Evolutionary conservation across 345 rosid genomes (phyloP).

Genomic region (Mallotus nudiflorus): DNA sequence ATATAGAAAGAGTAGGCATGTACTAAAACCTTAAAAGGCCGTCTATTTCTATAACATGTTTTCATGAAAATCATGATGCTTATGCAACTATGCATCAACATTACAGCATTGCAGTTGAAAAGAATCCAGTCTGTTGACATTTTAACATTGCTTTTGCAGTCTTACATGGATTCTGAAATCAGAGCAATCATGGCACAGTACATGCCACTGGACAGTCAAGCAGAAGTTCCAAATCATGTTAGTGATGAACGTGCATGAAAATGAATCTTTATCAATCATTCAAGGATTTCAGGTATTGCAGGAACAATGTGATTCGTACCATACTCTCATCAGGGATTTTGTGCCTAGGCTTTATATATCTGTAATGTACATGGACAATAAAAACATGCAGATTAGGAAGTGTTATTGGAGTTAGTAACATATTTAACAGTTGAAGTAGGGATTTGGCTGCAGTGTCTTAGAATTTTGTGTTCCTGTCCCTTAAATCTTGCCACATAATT

Average conservation of each 20-base stretch:
- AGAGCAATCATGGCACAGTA: constrained; percentile 98
- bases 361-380: constrained; percentile 29
- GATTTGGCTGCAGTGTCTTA: constrained; percentile 24
- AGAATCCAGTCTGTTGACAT: not conserved
- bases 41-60: not conserved
- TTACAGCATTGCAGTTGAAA: not conserved
- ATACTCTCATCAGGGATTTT: constrained; percentile 16
- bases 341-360: constrained; percentile 13
- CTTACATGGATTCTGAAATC: constrained; percentile 97
- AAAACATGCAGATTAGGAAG: constrained; percentile 27
- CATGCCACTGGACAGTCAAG: constrained; percentile 93
- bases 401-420: constrained; percentile 22
- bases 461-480: constrained; percentile 5
- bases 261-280: not conserved
- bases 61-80: not conserved
- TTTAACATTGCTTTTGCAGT: constrained; percentile 43
- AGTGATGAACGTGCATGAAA: constrained; percentile 56
- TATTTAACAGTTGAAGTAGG: constrained; percentile 28
- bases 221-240: constrained; percentile 64
- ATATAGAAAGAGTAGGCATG: too few species aligned
- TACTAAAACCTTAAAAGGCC: too few species aligned
- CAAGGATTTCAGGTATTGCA: constrained; percentile 3
- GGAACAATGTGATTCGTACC: constrained; percentile 5
- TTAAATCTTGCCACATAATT: constrained; percentile 2
- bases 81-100: not conserved